These are phyloP conservation scores for Fonsecaea monophora DNA, from an alignment of 2,329 filamentous ascomycete genomes.

Conservation along the genomic window DNA sequence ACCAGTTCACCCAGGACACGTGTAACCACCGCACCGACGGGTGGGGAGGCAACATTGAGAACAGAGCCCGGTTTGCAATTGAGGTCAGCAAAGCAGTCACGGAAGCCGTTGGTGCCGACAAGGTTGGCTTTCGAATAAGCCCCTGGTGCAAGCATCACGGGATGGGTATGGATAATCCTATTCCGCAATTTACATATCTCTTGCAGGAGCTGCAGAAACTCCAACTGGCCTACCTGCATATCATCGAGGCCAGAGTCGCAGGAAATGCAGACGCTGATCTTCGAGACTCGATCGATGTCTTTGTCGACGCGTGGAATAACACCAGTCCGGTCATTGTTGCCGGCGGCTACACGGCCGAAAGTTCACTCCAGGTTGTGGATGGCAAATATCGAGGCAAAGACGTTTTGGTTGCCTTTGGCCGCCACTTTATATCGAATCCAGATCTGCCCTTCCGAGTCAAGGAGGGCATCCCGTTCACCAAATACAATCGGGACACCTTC, in stretches of 20 bases:
- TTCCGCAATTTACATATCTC: conserved; percentile 66
- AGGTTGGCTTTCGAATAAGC: conserved; percentile 54
- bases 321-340: conserved; percentile 58
- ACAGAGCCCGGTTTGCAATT: conserved; percentile 61
- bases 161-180: conserved; percentile 63
- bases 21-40: conserved; percentile 58
- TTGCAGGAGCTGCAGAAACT: conserved; percentile 59
- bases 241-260: conserved; percentile 56
- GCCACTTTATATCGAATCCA: conserved; percentile 58
- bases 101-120: conserved; percentile 45
- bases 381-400: conserved; percentile 49
- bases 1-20: conserved; percentile 60
- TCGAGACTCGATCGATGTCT: conserved; percentile 17
- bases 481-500: conserved; percentile 31
- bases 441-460: conserved; percentile 56
- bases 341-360: conserved; percentile 54
- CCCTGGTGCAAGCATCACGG: conserved; percentile 60
- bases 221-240: conserved; percentile 66
- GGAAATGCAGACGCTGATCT: conserved; percentile 13
- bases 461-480: conserved; percentile 41
- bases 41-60: conserved; percentile 60
- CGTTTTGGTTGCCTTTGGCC: conserved; percentile 56
- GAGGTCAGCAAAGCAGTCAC: conserved; percentile 51
- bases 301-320: conserved; percentile 50
- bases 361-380: conserved; percentile 57